Evolutionary conservation across 2,329 filamentous ascomycete genomes (phyloP).

Genomic region (Claviceps capensis): DNA sequence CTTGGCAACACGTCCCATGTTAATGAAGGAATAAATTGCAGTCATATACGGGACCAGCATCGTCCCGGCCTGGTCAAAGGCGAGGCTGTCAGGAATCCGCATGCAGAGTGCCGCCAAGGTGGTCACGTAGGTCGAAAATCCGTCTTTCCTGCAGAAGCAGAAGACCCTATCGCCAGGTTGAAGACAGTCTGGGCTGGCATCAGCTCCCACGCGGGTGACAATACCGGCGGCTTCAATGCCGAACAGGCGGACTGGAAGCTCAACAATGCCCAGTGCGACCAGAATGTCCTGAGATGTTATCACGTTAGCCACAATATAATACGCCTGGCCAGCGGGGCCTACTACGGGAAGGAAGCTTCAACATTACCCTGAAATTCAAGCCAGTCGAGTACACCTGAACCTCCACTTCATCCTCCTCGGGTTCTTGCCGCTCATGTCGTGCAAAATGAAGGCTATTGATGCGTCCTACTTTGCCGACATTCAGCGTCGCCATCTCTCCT

Average conservation of each 20-base stretch:
- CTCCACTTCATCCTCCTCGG: neutral
- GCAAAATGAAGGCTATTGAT: neutral
- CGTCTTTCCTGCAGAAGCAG: neutral
- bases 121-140: neutral
- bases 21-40: constrained; percentile 10
- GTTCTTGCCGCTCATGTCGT: no score
- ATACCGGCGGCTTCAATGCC: constrained; percentile 18
- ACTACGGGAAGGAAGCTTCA: no score
- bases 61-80: constrained; percentile 20
- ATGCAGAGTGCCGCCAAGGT: neutral
- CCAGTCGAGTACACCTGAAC: constrained; percentile 1
- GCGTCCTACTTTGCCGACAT: neutral
- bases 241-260: constrained; percentile 5
- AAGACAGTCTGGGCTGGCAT: constrained; percentile 7
- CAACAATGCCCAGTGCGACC: constrained; percentile 2
- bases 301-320: neutral
- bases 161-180: constrained; percentile 22
- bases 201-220: constrained; percentile 8
- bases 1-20: constrained; percentile 4
- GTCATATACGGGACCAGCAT: constrained; percentile 21
- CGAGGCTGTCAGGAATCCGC: constrained; percentile 9
- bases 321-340: no score
- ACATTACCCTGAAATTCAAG: constrained; percentile 2
- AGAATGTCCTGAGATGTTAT: constrained; percentile 6
- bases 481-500: neutral